Conservation (phyloP, 108 stramenopile genomes). For the Cyclotella cryptica region DNA sequence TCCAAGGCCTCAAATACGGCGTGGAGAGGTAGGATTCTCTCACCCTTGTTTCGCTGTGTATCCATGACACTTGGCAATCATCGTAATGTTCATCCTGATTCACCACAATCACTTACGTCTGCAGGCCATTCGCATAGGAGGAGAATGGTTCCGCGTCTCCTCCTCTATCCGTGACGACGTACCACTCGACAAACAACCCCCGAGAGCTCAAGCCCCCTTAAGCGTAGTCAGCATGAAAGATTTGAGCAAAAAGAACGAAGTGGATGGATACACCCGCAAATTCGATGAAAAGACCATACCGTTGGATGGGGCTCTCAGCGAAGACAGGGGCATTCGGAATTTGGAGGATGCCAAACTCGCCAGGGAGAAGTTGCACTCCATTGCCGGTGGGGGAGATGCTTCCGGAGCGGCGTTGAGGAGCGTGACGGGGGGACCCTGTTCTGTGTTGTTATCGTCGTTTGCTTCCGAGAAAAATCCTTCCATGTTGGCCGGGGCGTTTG, state of each 20-base stretch:
- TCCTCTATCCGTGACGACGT: constrained; percentile 70
- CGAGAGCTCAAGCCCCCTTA: constrained; percentile 78
- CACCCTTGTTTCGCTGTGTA: too few relatives aligned
- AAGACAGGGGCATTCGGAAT: constrained; percentile 56
- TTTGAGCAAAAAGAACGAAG: constrained; percentile 74
- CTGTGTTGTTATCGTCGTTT: constrained; percentile 64
- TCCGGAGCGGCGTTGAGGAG: constrained; percentile 12
- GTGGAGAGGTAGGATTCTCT: constrained; percentile 65
- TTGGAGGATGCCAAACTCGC: constrained; percentile 70
- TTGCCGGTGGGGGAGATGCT: constrained; percentile 48
- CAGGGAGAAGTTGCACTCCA: constrained; percentile 62
- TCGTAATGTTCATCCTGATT: too few relatives aligned
- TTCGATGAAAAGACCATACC: constrained; percentile 68
- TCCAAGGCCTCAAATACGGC: constrained; percentile 71
- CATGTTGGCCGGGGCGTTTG: constrained; percentile 39
- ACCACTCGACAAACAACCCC: constrained; percentile 72
- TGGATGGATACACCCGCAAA: constrained; percentile 81
- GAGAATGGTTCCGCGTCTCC: constrained; percentile 85
- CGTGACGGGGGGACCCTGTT: constrained; percentile 53
- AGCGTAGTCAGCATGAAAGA: constrained; percentile 72
- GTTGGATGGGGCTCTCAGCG: constrained; percentile 61
- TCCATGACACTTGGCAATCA: too few relatives aligned
- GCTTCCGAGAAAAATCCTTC: constrained; percentile 76
- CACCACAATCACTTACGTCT: neutral
- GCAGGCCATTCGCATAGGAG: constrained; percentile 71